Conservation (phyloP, 2,329 filamentous ascomycete genomes). For the Penicillium griseofulvum region DNA sequence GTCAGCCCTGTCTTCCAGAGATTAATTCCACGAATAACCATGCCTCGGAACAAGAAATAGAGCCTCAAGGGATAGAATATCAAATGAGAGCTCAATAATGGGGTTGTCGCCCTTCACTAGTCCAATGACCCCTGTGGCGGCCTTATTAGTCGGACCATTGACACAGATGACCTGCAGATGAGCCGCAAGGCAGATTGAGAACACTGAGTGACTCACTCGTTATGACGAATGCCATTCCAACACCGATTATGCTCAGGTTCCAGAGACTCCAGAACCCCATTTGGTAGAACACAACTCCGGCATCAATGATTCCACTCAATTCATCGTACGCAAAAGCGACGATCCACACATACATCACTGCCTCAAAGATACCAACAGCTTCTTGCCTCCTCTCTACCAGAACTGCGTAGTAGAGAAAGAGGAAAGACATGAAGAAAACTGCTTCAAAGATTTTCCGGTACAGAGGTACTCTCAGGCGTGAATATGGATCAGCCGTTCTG, state of each 20-base stretch:
- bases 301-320: slow-evolving; percentile 78
- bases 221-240: slow-evolving; percentile 68
- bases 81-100: slow-evolving; percentile 77
- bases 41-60: slow-evolving; percentile 79
- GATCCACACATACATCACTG: slow-evolving; percentile 80
- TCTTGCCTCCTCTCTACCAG: slow-evolving; percentile 69
- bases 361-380: slow-evolving; percentile 66
- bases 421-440: slow-evolving; percentile 72
- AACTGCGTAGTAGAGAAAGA: slow-evolving; percentile 82
- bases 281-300: slow-evolving; percentile 80
- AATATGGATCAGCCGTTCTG: slow-evolving; percentile 67
- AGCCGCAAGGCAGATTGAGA: slow-evolving; percentile 23
- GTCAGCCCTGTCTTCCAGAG: slow-evolving; percentile 16
- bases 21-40: slow-evolving; percentile 6
- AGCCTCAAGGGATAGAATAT: slow-evolving; percentile 84
- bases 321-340: slow-evolving; percentile 85
- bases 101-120: slow-evolving; percentile 58
- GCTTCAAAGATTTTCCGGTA: slow-evolving; percentile 85
- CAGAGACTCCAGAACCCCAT: slow-evolving; percentile 79
- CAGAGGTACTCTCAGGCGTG: slow-evolving; percentile 72
- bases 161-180: background rate
- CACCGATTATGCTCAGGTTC: slow-evolving; percentile 70
- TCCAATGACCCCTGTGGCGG: slow-evolving; percentile 61
- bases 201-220: slow-evolving; percentile 58
- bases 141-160: slow-evolving; percentile 5